phyloP scores from a whole-genome alignment of 2,329 filamentous ascomycete species.

The Epichloe hybrida region DNA sequence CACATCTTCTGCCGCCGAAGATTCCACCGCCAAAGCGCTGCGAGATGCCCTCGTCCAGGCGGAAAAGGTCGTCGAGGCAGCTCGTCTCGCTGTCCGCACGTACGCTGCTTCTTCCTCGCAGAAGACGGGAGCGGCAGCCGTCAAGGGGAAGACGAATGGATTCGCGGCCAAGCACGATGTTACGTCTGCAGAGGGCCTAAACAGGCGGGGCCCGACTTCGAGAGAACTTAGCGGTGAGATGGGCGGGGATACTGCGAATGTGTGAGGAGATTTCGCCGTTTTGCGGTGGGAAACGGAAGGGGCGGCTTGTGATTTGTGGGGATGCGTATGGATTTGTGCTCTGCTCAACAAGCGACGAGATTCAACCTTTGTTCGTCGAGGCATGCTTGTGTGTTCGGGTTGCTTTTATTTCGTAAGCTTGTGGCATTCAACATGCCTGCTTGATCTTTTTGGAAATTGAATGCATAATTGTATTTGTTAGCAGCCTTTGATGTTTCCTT shows the following conservation, averaged over 20 bases:
- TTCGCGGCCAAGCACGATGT: neutral
- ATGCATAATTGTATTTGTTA: too few species aligned
- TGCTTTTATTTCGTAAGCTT: neutral
- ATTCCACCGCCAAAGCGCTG: slow-evolving; percentile 29
- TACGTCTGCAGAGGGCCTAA: slow-evolving; percentile 9
- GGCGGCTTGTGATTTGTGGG: neutral
- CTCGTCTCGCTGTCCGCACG: slow-evolving; percentile 27
- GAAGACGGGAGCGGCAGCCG: neutral
- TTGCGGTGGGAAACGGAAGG: neutral
- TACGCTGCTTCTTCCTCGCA: slow-evolving; percentile 17
- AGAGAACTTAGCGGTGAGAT: slow-evolving; percentile 47
- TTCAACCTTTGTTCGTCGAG: neutral
- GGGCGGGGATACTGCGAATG: slow-evolving; percentile 40
- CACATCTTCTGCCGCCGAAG: slow-evolving; percentile 11
- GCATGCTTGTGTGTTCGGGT: neutral
- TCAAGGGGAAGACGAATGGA: slow-evolving; percentile 8
- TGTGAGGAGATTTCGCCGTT: neutral
- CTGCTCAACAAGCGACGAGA: neutral
- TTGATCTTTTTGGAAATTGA: neutral
- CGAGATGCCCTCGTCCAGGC: slow-evolving; percentile 29
- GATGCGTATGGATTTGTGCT: neutral
- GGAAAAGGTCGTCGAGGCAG: slow-evolving; percentile 33
- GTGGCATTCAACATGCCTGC: slow-evolving; percentile 1
- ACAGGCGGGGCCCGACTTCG: slow-evolving; percentile 34
- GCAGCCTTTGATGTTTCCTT: too few species aligned